phyloP scores from a whole-genome alignment of 1,284 basidiomycete genomes.

The Ceratobasidium sp. region DNA sequence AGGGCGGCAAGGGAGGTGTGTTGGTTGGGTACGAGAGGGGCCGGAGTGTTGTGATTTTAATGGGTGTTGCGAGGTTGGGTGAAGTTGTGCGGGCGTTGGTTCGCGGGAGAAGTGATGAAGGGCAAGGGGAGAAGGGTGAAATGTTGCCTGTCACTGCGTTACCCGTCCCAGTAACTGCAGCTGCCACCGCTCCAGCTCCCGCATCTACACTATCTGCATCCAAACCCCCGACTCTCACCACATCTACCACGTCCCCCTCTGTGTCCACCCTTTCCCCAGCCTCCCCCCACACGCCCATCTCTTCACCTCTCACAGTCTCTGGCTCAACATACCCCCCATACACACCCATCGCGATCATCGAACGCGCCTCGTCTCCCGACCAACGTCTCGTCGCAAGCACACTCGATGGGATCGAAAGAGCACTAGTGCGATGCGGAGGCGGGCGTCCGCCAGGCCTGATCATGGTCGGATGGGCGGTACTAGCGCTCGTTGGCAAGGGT shows the following conservation, averaged over 20 bases:
- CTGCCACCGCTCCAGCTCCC: slow-evolving; percentile 35
- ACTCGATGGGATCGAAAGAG: slow-evolving; percentile 74
- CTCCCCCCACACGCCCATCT: slow-evolving; percentile 46
- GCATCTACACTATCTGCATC: slow-evolving; percentile 21
- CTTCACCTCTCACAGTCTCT: slow-evolving; percentile 50
- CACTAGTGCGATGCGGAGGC: slow-evolving; percentile 79
- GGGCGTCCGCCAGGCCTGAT: slow-evolving; percentile 97
- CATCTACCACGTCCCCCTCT: slow-evolving; percentile 1
- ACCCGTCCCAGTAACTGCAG: background rate
- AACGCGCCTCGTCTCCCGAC: slow-evolving; percentile 91
- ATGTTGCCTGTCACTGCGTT: slow-evolving; percentile 45
- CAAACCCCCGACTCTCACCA: slow-evolving; percentile 18
- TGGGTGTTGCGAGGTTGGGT: slow-evolving; percentile 91
- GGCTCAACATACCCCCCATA: slow-evolving; percentile 78
- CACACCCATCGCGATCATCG: slow-evolving; percentile 91
- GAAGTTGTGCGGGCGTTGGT: slow-evolving; percentile 67
- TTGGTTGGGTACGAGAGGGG: slow-evolving; percentile 88
- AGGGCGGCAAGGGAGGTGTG: slow-evolving; percentile 84
- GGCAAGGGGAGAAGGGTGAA: slow-evolving; percentile 54
- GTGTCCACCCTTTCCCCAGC: slow-evolving; percentile 12
- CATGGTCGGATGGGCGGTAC: slow-evolving; percentile 86
- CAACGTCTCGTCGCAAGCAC: slow-evolving; percentile 89
- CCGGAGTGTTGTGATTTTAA: slow-evolving; percentile 85
- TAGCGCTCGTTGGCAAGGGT: slow-evolving; percentile 63
- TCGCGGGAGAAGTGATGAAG: slow-evolving; percentile 51